Percentiles rank a stretch among this genome's conserved stretches.
phyloP scores from a whole-genome alignment of 352 stramenopile genomes.

The Phytophthora idaei region DNA sequence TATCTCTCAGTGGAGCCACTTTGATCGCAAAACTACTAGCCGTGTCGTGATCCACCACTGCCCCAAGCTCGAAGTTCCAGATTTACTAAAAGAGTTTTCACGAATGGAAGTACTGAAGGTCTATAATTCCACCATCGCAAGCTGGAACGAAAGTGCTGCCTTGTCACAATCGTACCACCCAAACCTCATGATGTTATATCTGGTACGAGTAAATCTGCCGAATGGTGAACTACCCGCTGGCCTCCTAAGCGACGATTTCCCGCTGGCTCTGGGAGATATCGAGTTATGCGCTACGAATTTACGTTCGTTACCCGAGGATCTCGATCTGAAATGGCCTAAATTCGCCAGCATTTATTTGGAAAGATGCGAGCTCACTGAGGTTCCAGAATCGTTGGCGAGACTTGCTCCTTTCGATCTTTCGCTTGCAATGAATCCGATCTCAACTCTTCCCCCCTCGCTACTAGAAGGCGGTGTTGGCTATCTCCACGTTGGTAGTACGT shows the following conservation, averaged over 20 bases:
- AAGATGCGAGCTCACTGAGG: slow-evolving; percentile 12
- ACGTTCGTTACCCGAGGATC: slow-evolving; percentile 33
- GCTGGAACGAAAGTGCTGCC: slow-evolving; percentile 31
- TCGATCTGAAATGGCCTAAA: slow-evolving; percentile 46
- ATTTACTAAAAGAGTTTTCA: slow-evolving; percentile 28
- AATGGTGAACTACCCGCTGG: slow-evolving; percentile 20
- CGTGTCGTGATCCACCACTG: slow-evolving; percentile 53
- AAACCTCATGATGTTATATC: slow-evolving; percentile 17
- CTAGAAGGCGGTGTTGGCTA: slow-evolving; percentile 21
- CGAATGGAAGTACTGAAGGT: slow-evolving; percentile 39
- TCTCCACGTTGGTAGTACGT: slow-evolving; percentile 27
- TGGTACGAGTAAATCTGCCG: slow-evolving; percentile 27
- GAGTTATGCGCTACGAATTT: slow-evolving; percentile 43
- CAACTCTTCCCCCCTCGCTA: slow-evolving; percentile 9
- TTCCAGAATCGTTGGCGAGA: slow-evolving; percentile 18
- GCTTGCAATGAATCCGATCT: slow-evolving; percentile 25
- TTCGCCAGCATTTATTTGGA: slow-evolving; percentile 30
- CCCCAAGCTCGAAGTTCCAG: slow-evolving; percentile 32
- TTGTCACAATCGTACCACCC: slow-evolving; percentile 39
- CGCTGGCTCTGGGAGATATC: slow-evolving; percentile 26
- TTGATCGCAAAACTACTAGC: slow-evolving; percentile 32
- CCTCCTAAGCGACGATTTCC: slow-evolving; percentile 19
- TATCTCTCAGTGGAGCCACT: slow-evolving; percentile 10
- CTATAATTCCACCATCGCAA: slow-evolving; percentile 47
- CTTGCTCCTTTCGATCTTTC: slow-evolving; percentile 26